Evolutionary conservation across 495 filamentous ascomycete species (phyloP), one percentile per base, ranked within the genome.

Genomic region (Diplogelasinospora grovesii): DNA sequence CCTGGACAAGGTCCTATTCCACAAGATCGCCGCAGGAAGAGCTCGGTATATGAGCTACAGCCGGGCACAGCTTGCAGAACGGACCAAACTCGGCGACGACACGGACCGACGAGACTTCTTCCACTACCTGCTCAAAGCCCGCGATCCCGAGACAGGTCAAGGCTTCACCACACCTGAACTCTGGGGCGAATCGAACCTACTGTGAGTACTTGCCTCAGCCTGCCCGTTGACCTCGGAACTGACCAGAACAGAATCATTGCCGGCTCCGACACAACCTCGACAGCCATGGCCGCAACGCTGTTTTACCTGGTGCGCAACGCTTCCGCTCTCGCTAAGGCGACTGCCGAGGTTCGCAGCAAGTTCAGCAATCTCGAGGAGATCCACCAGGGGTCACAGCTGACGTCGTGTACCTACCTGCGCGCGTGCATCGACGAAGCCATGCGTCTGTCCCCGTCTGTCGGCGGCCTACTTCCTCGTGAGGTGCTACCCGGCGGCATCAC

Each of bases 391-490:
- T 57, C 62, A 1, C 70, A 69, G 21, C 66, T 87, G 1, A 68
- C 69, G 36, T 71, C 75, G 0, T 66, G 77, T 44, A 66, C 71
- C 49, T 77, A 80, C 46, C 65, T 73, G 13, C 70, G 70, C 21
- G 74, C 71, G 4, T 77, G 80, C 58, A 78, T 87, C 51, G 82
- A 87, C 54, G 85, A 89, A 47, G 67, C 78, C 5, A 74, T 89
- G 69, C 78, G 85, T 27, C 61, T 89, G 40, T 74, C 75, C 0
- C 84, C 84, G 10, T 70, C 82, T 0, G 81, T 86, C 4, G 64
- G 69, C 22, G 75, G 73, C 8, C 59, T 74, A 3, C 56, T 84
- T 0, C 78, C 80, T 1, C 75, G 83, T 24, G 65, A 75, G 46
- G 81, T 86, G 4, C 66, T 79, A 3, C 39, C 65, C 1, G 82